Conservation (phyloP, 495 filamentous ascomycete genomes). For the Podospora tetraspora region DNA sequence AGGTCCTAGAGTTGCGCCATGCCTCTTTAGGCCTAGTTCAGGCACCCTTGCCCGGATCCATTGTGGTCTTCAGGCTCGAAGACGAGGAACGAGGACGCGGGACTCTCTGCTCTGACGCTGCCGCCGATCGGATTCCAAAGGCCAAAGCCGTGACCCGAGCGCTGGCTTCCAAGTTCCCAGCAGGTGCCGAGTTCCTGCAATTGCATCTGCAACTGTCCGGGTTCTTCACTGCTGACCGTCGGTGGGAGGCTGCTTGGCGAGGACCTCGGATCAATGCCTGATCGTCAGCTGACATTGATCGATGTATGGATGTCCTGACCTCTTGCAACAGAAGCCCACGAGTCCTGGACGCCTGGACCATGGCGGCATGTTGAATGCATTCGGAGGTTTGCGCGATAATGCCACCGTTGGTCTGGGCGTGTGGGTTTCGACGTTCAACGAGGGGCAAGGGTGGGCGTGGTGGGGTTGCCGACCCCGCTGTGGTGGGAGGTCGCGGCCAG, state of each 20-base stretch:
- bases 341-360: background rate
- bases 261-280: background rate
- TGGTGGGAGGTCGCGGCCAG: background rate
- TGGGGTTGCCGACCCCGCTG: background rate
- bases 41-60: slow-evolving; percentile 22
- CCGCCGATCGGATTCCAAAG: background rate
- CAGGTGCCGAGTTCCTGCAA: background rate
- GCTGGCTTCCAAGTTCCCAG: background rate
- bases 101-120: background rate
- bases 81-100: background rate
- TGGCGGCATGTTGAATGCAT: background rate
- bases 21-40: slow-evolving; percentile 28
- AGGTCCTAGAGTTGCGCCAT: slow-evolving; percentile 26
- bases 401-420: background rate
- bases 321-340: background rate
- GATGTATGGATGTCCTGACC: background rate
- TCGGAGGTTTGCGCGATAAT: background rate
- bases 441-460: background rate
- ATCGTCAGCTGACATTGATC: background rate
- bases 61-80: slow-evolving; percentile 18
- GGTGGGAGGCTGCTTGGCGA: background rate
- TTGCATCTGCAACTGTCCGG: background rate
- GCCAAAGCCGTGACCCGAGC: background rate
- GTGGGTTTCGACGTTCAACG: background rate
- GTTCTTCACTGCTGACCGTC: background rate